These are phyloP conservation scores for Xylariales sp. DNA, from an alignment of 2,329 filamentous ascomycete species.

Conservation along the genomic window DNA sequence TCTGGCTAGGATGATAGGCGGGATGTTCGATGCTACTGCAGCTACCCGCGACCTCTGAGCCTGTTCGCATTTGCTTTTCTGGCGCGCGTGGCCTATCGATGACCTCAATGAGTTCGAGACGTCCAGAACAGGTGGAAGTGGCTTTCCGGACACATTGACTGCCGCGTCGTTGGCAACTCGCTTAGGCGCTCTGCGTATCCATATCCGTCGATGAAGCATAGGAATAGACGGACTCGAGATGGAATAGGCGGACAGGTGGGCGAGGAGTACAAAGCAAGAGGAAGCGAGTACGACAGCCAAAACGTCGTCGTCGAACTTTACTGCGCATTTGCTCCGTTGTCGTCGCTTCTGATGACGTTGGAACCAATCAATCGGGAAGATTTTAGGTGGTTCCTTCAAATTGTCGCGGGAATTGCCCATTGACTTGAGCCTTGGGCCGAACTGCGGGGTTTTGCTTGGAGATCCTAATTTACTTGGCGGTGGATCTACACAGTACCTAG, in stretches of 20 bases:
- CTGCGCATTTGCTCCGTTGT: too few species aligned
- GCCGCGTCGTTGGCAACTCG: neutral
- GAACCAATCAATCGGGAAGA: neutral
- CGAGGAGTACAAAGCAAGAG: too few species aligned
- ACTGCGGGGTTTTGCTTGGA: conserved; percentile 4
- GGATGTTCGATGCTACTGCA: conserved; percentile 33
- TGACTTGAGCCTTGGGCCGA: neutral
- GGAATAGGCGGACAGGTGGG: neutral
- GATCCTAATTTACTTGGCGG: too few species aligned
- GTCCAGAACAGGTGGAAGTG: conserved; percentile 19
- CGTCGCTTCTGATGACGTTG: too few species aligned
- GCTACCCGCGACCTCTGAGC: conserved; percentile 30
- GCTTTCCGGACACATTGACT: neutral
- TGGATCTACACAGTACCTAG: too few species aligned
- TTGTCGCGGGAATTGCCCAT: too few species aligned
- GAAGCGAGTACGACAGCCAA: too few species aligned
- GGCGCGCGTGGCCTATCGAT: conserved; percentile 10
- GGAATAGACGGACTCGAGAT: neutral
- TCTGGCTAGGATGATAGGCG: conserved; percentile 30
- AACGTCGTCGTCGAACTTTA: too few species aligned
- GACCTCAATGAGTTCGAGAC: conserved; percentile 18
- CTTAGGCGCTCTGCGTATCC: conserved; percentile 2
- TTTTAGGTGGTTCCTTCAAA: neutral
- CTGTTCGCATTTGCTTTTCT: conserved; percentile 31
- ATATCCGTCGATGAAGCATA: neutral